Percentiles rank a stretch among this genome's conserved stretches.
phyloP scores from a whole-genome alignment of 1,139 yeast genomes.

The Petasospora fabianii region DNA sequence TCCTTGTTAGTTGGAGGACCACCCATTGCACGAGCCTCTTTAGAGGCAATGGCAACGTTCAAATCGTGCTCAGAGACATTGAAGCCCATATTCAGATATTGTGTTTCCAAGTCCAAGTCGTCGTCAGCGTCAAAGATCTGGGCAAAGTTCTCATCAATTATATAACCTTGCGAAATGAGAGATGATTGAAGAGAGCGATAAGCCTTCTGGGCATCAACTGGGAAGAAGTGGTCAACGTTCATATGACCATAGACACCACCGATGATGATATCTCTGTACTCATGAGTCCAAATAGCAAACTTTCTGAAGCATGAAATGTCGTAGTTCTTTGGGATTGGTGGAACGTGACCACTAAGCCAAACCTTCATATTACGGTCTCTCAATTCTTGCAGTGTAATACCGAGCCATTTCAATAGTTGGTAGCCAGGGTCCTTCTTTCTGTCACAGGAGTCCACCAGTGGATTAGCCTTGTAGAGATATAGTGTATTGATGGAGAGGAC shows the following conservation, averaged over 20 bases:
- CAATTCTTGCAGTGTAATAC: conserved; percentile 67
- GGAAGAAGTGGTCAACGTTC: conserved; percentile 83
- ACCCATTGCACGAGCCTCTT: conserved; percentile 38
- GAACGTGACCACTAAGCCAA: conserved; percentile 86
- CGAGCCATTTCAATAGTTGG: conserved; percentile 72
- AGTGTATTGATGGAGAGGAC: conserved; percentile 75
- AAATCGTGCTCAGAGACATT: conserved; percentile 25
- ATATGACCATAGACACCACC: conserved; percentile 87
- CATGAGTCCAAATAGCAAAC: conserved; percentile 73
- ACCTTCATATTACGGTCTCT: conserved; percentile 76
- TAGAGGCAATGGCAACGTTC: conserved; percentile 30
- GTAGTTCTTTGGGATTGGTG: conserved; percentile 75
- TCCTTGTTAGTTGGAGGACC: conserved; percentile 69
- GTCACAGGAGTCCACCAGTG: conserved; percentile 79
- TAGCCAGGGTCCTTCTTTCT: conserved; percentile 73
- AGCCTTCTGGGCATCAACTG: conserved; percentile 68
- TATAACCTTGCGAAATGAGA: conserved; percentile 14
- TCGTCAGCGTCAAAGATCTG: conserved; percentile 12
- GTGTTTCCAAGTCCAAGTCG: conserved; percentile 20
- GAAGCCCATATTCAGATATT: conserved; percentile 18
- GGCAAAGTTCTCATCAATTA: conserved; percentile 14
- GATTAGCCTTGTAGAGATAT: conserved; percentile 71
- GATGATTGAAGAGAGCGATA: conserved; percentile 41
- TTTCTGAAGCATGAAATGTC: conserved; percentile 71
- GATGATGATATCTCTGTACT: conserved; percentile 74